Base-by-base conservation (phyloP, 129 eudicot genomes). In the Deinandra increscens region DNA sequence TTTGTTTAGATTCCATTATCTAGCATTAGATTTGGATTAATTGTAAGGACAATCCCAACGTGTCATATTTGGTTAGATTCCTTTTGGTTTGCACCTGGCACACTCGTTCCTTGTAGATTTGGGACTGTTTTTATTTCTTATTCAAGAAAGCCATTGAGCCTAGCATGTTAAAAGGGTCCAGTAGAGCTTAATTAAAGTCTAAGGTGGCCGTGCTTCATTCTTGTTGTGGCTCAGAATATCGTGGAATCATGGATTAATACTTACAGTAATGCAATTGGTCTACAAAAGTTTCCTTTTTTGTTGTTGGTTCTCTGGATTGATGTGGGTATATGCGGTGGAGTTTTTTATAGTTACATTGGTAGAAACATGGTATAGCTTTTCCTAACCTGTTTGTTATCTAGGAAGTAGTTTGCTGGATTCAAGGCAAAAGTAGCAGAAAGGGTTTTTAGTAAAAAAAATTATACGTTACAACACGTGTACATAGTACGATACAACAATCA, bases 11-110 rank as follows among this genome's bases (percentile, higher is more conserved):
- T 26, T 26, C 31, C 31, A 26, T 34, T 15, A 71, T 43, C 45
- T 7, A 45, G 12, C 69, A 60, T 31, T 44, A 19, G 60, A 71
- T 45, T 71, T 71, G 68, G 42, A 45, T 44, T 6, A 58, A 26
- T 19, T 53, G 37, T 53, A 19, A 26, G 34, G 50, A 31, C 15
- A 55, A 71, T 59, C 76, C 29, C 42, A 15, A 38, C 31, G 3
- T 26, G 31, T 19, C 49, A 44, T 33, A 19, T 46, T 45, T 72
- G 49, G 23, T 46, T 44, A 7, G 39, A 60, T 60, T 46, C 9
- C 18, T 17, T 50, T 50, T 70, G 14, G 41, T 62, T 31, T 26
- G 31, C 31, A 23, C 23, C 8, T 26, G n/a, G 39, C 36, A 70
- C 44, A 15, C 1, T 69, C 22, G 4, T 6, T 69, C 49, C 13